A percentile compares a stretch with the other conserved stretches of the same genome.
Evolutionary conservation across 306 rosid genomes (phyloP).

Genomic region (Medicago ruthenica): DNA sequence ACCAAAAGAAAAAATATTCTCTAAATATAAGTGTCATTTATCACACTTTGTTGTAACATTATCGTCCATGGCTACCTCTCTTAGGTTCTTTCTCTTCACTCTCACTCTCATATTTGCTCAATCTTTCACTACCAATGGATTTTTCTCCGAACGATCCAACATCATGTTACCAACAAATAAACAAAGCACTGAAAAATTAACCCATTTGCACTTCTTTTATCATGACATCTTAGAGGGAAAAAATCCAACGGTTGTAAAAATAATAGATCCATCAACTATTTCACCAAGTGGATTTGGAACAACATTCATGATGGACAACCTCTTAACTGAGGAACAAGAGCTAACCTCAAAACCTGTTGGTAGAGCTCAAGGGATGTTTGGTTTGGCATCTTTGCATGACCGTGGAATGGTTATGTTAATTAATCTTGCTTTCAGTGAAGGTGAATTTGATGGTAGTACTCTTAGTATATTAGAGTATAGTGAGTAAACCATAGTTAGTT

Average conservation of each 20-base stretch:
- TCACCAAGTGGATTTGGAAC: conserved; percentile 18
- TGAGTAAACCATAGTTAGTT: no score
- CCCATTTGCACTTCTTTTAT: conserved; percentile 40
- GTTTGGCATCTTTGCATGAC: conserved; percentile 36
- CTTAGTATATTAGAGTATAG: no score
- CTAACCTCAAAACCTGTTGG: conserved; percentile 33
- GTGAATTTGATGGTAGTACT: conserved; percentile 29
- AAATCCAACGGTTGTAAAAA: conserved; percentile 16
- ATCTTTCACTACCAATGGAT: background rate
- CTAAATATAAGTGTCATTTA: background rate
- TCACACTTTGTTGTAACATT: background rate
- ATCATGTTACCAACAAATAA: conserved; percentile 35
- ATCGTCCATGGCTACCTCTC: conserved; percentile 4
- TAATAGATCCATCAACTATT: conserved; percentile 10
- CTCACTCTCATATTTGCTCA: background rate
- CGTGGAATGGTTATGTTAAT: conserved; percentile 42
- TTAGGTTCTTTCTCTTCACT: background rate
- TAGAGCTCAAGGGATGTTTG: conserved; percentile 41
- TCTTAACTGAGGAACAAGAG: conserved; percentile 11
- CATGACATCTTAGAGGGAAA: conserved; percentile 42
- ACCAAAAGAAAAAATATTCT: background rate
- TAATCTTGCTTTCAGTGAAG: conserved; percentile 31
- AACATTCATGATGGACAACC: conserved; percentile 45
- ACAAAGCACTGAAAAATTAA: conserved; percentile 1
- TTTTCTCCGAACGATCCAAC: conserved; percentile 37